Conservation (phyloP, 345 rosid genomes). For the Bruguiera parviflora region DNA sequence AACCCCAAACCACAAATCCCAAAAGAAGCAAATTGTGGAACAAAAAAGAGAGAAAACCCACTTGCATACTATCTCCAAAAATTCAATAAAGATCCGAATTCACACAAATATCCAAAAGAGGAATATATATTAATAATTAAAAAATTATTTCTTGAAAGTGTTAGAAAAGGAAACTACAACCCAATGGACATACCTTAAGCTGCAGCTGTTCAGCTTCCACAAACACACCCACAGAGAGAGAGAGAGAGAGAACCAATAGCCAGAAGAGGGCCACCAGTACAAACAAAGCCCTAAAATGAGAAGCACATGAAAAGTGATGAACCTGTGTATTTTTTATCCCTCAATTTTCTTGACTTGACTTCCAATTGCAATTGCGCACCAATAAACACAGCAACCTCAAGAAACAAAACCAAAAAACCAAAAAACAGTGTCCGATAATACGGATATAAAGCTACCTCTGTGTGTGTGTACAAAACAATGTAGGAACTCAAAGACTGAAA, state of each 20-base stretch:
- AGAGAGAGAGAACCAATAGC: not conserved
- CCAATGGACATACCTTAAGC: conserved; percentile 7
- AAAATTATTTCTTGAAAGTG: not conserved
- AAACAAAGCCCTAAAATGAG: conserved; percentile 13
- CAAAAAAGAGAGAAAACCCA: not conserved
- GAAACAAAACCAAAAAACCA: too few species aligned
- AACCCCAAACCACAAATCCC: not conserved
- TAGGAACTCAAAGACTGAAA: too few species aligned
- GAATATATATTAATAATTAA: not conserved
- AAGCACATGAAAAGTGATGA: conserved; percentile 1
- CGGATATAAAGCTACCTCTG: too few species aligned
- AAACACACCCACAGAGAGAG: too few species aligned
- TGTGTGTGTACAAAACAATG: too few species aligned
- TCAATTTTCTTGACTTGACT: not conserved
- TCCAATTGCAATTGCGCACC: not conserved
- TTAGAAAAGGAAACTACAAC: not conserved
- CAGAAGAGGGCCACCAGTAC: not conserved
- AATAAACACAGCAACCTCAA: not conserved
- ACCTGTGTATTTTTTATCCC: not conserved
- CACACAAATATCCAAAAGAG: too few species aligned
- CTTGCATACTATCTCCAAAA: not conserved
- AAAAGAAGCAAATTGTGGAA: not conserved
- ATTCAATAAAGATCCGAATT: not conserved
- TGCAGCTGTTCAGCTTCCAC: not conserved
- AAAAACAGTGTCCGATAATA: too few species aligned